Evolutionary conservation across 2,329 filamentous ascomycete genomes (phyloP), one percentile per base, ranked within the genome.

Genomic region (Oidium heveae): DNA sequence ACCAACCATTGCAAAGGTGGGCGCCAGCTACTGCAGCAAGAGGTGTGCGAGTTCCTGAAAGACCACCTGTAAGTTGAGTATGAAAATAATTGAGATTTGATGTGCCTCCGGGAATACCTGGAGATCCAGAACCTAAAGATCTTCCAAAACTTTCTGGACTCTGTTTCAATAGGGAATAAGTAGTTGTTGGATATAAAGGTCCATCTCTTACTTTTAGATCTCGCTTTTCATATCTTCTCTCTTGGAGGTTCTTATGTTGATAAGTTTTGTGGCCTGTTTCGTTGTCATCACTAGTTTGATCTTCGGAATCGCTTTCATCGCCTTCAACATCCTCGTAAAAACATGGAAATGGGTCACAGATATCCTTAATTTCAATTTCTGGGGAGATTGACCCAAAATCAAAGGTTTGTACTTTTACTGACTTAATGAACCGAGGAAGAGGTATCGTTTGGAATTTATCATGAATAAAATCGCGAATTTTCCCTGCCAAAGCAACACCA

Each of bases 371-470:
- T 65, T 93, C 86, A 44, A 98, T 76, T 61, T 84, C 77, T 1
- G 91, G 91, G 41, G 84, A 74, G 52, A 89, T 79, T 32, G 73
- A 78, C 51, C 91, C 91, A 66, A 98, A 95, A 59, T 89, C 82
- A 68, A 98, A 98, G 57, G 85, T 82, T 66, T 95, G 88, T 43
- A 95, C 88, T 55, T 86, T 83, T 62, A 98, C 91, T 28, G 87
- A 91, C 64, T 91, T 88, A 69, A 98, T 95, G 74, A 98, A 95
- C 63, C 87, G 84, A 56, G 91, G 91, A 50, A 98, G 75, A 28
- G 83, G 77, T 59, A 96, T 82, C 57, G 86, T 80, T 69, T 98
- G 91, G 69, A 98, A 98, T 64, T 88, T 91, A 65, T 86, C 82
- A 69, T 98, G 86, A 62, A 98, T 84, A 69, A 98, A 98, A 63